Evolutionary conservation across 2,329 filamentous ascomycete genomes (phyloP).

Genomic region (Colletotrichum australisinense): DNA sequence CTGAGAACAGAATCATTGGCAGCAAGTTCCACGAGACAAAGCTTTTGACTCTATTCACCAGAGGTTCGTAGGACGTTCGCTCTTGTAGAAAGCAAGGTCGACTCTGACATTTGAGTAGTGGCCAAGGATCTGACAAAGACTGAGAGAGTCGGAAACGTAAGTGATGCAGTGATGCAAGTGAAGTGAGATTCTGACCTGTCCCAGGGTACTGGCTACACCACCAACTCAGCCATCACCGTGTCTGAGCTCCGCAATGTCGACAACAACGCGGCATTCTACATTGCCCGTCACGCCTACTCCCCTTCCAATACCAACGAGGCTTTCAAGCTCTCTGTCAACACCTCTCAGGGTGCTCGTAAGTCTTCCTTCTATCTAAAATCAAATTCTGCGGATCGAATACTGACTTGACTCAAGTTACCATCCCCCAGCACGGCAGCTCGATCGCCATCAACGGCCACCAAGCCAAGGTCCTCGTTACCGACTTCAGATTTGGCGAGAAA

Average conservation of each 20-base stretch:
- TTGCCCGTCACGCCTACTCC: slow-evolving; percentile 65
- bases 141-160: slow-evolving; percentile 54
- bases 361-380: background rate
- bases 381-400: background rate
- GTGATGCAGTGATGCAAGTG: background rate
- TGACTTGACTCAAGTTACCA: slow-evolving; percentile 48
- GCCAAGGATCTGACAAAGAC: slow-evolving; percentile 68
- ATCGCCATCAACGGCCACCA: slow-evolving; percentile 70
- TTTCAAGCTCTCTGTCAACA: slow-evolving; percentile 67
- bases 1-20: slow-evolving; percentile 66
- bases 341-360: slow-evolving; percentile 59
- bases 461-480: slow-evolving; percentile 70
- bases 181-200: slow-evolving; percentile 31
- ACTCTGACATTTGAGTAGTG: slow-evolving; percentile 39
- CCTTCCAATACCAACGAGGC: slow-evolving; percentile 60
- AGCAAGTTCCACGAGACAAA: slow-evolving; percentile 74
- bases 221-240: slow-evolving; percentile 62
- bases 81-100: too few relatives aligned
- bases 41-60: slow-evolving; percentile 68
- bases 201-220: slow-evolving; percentile 61
- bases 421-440: slow-evolving; percentile 60
- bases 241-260: slow-evolving; percentile 70
- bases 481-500: slow-evolving; percentile 65
- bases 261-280: slow-evolving; percentile 68
- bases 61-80: slow-evolving; percentile 38